Evolutionary conservation across 176 grass and related monocot species (phyloP), one percentile per base, ranked within the genome.

Genomic region (Luzula sylvatica): DNA sequence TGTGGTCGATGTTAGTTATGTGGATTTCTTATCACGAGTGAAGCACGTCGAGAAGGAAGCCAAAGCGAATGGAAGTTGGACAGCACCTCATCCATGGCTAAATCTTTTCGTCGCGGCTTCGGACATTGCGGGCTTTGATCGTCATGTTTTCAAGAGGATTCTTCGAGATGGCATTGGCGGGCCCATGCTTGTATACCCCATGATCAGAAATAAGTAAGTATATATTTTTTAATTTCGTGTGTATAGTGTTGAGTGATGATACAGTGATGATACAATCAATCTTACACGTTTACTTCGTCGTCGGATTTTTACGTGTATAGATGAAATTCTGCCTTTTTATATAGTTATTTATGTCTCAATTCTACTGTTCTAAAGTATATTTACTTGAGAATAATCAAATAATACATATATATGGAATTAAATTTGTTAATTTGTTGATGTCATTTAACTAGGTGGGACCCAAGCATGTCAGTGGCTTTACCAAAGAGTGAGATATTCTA

Each of bases 371-470:
- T n/a, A n/a, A n/a, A n/a, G n/a, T n/a, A n/a, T n/a, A n/a, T n/a
- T n/a, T n/a, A n/a, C n/a, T n/a, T n/a, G n/a, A n/a, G n/a, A n/a
- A n/a, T n/a, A n/a, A n/a, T n/a, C n/a, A n/a, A n/a, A n/a, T n/a
- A n/a, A n/a, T n/a, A n/a, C n/a, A n/a, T n/a, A n/a, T n/a, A n/a
- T n/a, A n/a, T n/a, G n/a, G n/a, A n/a, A n/a, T n/a, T n/a, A n/a
- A n/a, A n/a, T n/a, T n/a, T n/a, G n/a, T n/a, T n/a, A n/a, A n/a
- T n/a, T n/a, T n/a, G n/a, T n/a, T n/a, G n/a, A n/a, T n/a, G n/a
- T n/a, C n/a, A n/a, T n/a, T n/a, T n/a, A n/a, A n/a, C n/a, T n/a
- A 95, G 92, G 93, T 98, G 93, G 93, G 93, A 98, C 48, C 42
- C 39, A 1, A 67, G 68, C 26, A 98, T 73, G 75, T 98, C 86